phyloP scores from a whole-genome alignment of 305 asterid species.

The Withania somnifera region DNA sequence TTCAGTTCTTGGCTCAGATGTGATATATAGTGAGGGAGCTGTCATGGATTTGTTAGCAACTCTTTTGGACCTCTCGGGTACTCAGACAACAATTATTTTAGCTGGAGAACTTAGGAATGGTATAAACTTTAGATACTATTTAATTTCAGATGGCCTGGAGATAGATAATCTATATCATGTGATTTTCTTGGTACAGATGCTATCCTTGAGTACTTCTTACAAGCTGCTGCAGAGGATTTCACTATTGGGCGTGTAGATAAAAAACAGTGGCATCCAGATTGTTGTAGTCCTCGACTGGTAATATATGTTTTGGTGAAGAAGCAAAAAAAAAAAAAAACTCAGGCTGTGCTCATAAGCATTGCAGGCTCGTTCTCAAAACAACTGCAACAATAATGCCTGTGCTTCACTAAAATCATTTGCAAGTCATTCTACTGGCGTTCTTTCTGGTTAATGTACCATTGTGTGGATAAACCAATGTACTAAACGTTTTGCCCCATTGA shows the following conservation, averaged over 20 bases:
- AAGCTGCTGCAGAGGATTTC: slow-evolving; percentile 64
- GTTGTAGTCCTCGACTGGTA: slow-evolving; percentile 58
- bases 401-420: not conserved
- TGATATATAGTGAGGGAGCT: slow-evolving; percentile 78
- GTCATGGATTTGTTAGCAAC: slow-evolving; percentile 68
- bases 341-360: not conserved
- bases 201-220: slow-evolving; percentile 74
- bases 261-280: slow-evolving; percentile 83
- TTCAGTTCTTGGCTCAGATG: slow-evolving; percentile 80
- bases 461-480: not conserved
- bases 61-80: slow-evolving; percentile 53
- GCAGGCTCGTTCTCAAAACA: not conserved
- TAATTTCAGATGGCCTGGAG: not conserved
- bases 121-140: slow-evolving; percentile 8
- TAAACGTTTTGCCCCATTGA: not conserved
- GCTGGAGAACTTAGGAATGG: slow-evolving; percentile 96
- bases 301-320: slow-evolving; percentile 61
- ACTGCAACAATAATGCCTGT: not conserved
- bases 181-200: slow-evolving; percentile 46
- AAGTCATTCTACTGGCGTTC: not conserved
- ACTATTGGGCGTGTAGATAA: slow-evolving; percentile 56
- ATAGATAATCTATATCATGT: not conserved
- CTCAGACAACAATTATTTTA: slow-evolving; percentile 62
- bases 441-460: not conserved
- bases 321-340: slow-evolving; percentile 1